Evolutionary conservation across 257 asterid species (phyloP).

Genomic region (Oldenlandia corymbosa): DNA sequence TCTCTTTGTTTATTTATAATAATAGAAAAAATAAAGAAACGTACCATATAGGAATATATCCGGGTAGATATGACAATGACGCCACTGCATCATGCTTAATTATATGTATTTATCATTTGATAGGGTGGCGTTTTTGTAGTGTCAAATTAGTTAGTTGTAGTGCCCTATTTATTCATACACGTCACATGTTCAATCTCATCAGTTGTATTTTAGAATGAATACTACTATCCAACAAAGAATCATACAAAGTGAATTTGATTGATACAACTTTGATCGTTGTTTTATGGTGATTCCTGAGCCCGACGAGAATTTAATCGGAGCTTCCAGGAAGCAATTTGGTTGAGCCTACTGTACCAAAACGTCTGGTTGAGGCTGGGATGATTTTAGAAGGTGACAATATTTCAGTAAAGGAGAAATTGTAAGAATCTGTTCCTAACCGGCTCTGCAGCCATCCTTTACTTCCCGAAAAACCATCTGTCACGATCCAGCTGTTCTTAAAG

Average conservation of each 20-base stretch:
- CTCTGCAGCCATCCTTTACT: slow-evolving; percentile 92
- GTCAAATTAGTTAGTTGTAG: too few species aligned
- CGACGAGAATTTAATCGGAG: slow-evolving; percentile 37
- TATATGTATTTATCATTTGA: too few species aligned
- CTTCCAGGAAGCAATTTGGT: slow-evolving; percentile 72
- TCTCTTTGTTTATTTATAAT: too few species aligned
- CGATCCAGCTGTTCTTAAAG: slow-evolving; percentile 75
- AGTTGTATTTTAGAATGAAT: not conserved
- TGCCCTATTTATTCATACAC: too few species aligned
- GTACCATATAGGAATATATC: too few species aligned
- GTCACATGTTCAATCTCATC: too few species aligned
- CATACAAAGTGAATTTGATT: not conserved
- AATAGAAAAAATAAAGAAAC: too few species aligned
- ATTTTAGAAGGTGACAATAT: slow-evolving; percentile 70
- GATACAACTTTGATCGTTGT: slow-evolving; percentile 4
- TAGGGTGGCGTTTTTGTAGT: too few species aligned
- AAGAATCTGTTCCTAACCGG: slow-evolving; percentile 72
- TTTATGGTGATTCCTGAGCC: slow-evolving; percentile 13
- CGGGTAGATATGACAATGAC: too few species aligned
- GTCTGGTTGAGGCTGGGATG: slow-evolving; percentile 50
- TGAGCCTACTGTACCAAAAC: slow-evolving; percentile 51
- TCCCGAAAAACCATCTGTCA: slow-evolving; percentile 87
- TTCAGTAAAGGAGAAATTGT: slow-evolving; percentile 61
- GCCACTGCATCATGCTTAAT: too few species aligned
- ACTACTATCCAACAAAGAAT: not conserved